Percentiles rank a stretch among this genome's conserved stretches.
Evolutionary conservation across 352 stramenopile species (phyloP).

Genomic region (Phytophthora chlamydospora): DNA sequence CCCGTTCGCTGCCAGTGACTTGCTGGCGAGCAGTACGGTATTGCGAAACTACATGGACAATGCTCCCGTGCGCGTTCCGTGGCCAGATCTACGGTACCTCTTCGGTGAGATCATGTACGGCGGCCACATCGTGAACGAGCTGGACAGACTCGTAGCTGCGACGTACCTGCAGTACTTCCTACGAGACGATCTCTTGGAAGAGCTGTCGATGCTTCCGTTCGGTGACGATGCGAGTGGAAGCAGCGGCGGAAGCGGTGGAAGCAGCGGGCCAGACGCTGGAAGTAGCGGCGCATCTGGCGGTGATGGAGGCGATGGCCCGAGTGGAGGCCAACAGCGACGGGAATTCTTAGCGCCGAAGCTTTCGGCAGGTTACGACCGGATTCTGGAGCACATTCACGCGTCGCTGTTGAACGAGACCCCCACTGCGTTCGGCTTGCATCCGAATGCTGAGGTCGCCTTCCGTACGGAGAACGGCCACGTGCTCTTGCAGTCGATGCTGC

Average conservation of each 20-base stretch:
- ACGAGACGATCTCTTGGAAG: slow-evolving; percentile 89
- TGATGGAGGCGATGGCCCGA: slow-evolving; percentile 28
- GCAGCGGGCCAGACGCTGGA: slow-evolving; percentile 32
- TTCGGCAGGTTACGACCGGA: slow-evolving; percentile 70
- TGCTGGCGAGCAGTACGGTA: slow-evolving; percentile 84
- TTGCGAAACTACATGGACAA: slow-evolving; percentile 94
- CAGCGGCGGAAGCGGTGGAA: slow-evolving; percentile 21
- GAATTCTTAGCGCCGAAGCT: slow-evolving; percentile 82
- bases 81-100: slow-evolving; percentile 89
- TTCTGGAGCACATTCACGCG: slow-evolving; percentile 90
- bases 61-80: slow-evolving; percentile 85
- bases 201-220: slow-evolving; percentile 90
- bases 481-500: slow-evolving; percentile 80
- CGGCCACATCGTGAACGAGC: slow-evolving; percentile 87
- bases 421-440: slow-evolving; percentile 90
- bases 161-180: slow-evolving; percentile 91
- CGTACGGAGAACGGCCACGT: slow-evolving; percentile 83
- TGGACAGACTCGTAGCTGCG: slow-evolving; percentile 77
- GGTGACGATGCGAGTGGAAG: slow-evolving; percentile 55
- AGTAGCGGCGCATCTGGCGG: slow-evolving; percentile 19
- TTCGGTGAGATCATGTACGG: slow-evolving; percentile 93
- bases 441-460: slow-evolving; percentile 94
- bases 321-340: slow-evolving; percentile 39
- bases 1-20: slow-evolving; percentile 87
- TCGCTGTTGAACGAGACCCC: slow-evolving; percentile 86